A percentile compares a stretch with the other conserved stretches of the same genome.
Evolutionary conservation across 1,284 basidiomycete genomes (phyloP).

Genomic region (Agaricales sp.): DNA sequence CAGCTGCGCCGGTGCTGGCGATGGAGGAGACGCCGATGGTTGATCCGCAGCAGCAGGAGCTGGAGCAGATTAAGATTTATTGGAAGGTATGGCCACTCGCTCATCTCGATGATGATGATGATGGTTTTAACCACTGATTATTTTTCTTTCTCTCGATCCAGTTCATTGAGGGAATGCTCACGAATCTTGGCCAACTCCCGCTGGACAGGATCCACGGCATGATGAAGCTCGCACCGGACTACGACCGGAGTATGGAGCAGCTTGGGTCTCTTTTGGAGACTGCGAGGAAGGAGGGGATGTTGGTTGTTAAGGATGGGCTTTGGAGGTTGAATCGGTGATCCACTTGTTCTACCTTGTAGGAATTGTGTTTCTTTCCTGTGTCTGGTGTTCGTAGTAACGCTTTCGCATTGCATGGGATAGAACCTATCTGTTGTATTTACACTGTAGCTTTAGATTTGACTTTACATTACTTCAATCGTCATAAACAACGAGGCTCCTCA

Average conservation of each 20-base stretch:
- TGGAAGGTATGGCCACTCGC: slow-evolving; percentile 56
- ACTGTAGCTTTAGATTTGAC: too few species aligned
- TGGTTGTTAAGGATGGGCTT: slow-evolving; percentile 59
- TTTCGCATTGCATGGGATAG: too few species aligned
- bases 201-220: slow-evolving; percentile 75
- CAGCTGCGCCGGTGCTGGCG: slow-evolving; percentile 17
- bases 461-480: too few species aligned
- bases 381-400: too few species aligned
- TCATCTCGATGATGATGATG: too few species aligned
- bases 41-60: slow-evolving; percentile 64
- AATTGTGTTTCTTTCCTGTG: too few species aligned
- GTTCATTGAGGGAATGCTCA: slow-evolving; percentile 82
- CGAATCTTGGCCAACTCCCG: slow-evolving; percentile 65
- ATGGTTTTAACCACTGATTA: not conserved
- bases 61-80: slow-evolving; percentile 75
- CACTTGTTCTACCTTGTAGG: too few species aligned
- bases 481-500: too few species aligned
- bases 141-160: slow-evolving; percentile 18
- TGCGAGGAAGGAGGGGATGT: slow-evolving; percentile 64
- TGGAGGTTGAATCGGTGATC: slow-evolving; percentile 54
- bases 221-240: slow-evolving; percentile 72
- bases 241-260: slow-evolving; percentile 70
- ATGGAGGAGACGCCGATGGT: slow-evolving; percentile 42
- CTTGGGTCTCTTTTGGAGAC: slow-evolving; percentile 70
- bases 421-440: too few species aligned